Conservation (phyloP, 2,329 filamentous ascomycete species). For the Teratosphaeria gauchensis region DNA sequence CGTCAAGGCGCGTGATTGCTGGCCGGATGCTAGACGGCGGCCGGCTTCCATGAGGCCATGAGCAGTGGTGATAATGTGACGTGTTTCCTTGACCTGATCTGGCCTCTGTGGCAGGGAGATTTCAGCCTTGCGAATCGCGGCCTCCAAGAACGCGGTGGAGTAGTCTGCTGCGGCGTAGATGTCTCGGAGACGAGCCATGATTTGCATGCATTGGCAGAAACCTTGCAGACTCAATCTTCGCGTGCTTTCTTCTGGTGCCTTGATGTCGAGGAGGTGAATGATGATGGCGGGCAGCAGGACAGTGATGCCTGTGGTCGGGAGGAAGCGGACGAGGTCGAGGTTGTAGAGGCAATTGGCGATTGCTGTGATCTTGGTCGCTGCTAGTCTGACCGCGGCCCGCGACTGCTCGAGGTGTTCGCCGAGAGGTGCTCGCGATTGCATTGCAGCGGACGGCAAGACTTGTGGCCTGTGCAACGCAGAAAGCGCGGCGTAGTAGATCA, state of each 20-base stretch:
- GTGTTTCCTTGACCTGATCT: conserved; percentile 21
- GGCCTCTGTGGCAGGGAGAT: conserved; percentile 52
- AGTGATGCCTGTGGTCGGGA: conserved; percentile 84
- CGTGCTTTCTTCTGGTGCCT: conserved; percentile 63
- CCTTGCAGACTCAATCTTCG: conserved; percentile 65
- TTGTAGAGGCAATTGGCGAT: conserved; percentile 70
- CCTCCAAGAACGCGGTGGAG: conserved; percentile 88
- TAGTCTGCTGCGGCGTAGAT: conserved; percentile 93
- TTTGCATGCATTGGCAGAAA: conserved; percentile 86
- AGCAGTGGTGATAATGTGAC: conserved; percentile 30
- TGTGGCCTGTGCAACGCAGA: conserved; percentile 87
- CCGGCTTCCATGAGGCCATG: conserved; percentile 39
- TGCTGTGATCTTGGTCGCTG: conserved; percentile 74
- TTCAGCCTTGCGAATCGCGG: conserved; percentile 76
- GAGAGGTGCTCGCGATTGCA: conserved; percentile 34
- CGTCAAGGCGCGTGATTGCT: conserved; percentile 17
- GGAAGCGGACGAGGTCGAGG: conserved; percentile 62
- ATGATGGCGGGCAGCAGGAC: conserved; percentile 88
- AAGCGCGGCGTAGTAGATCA: conserved; percentile 86
- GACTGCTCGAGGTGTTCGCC: conserved; percentile 73
- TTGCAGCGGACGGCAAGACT: conserved; percentile 62
- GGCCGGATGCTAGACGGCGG: conserved; percentile 23
- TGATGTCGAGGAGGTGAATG: conserved; percentile 87
- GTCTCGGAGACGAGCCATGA: conserved; percentile 77
- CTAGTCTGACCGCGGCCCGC: conserved; percentile 69